Conservation (phyloP, 352 stramenopile species). For the Ochromonadaceae sp. region DNA sequence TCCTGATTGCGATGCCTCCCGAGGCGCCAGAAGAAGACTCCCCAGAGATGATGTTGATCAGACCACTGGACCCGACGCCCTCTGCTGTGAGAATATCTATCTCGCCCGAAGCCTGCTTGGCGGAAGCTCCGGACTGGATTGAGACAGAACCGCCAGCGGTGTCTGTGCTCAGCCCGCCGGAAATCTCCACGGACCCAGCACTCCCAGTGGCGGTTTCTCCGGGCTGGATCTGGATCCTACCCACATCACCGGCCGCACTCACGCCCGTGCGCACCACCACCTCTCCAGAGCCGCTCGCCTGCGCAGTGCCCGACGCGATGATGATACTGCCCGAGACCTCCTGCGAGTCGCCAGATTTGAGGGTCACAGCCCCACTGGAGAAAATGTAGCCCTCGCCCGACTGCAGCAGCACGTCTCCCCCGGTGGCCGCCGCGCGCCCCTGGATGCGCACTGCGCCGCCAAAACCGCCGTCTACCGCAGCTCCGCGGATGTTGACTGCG, state of each 20-base stretch:
- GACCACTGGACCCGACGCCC: too few relatives aligned
- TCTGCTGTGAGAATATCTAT: neutral
- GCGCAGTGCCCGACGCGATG: neutral
- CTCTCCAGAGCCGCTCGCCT: too few relatives aligned
- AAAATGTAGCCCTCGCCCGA: neutral
- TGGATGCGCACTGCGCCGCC: neutral
- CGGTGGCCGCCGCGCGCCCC: neutral
- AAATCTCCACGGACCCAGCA: neutral
- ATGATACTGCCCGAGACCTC: neutral
- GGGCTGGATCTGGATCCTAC: conserved; percentile 1
- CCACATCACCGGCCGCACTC: neutral
- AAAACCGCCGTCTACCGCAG: too few relatives aligned
- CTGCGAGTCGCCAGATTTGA: neutral
- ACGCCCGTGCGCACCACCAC: too few relatives aligned
- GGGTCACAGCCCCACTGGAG: conserved; percentile 2
- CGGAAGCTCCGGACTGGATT: neutral
- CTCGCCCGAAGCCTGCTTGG: neutral
- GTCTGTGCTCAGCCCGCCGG: neutral
- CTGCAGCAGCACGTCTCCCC: neutral
- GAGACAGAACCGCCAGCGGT: neutral
- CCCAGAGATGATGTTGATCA: too few relatives aligned
- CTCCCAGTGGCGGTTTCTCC: neutral
- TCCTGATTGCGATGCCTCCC: neutral
- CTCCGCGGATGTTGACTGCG: conserved; percentile 1
- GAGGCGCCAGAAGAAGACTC: neutral